These are phyloP conservation scores for Paecilomyces sp. DNA, from an alignment of 2,329 filamentous ascomycete genomes.

Conservation along the genomic window DNA sequence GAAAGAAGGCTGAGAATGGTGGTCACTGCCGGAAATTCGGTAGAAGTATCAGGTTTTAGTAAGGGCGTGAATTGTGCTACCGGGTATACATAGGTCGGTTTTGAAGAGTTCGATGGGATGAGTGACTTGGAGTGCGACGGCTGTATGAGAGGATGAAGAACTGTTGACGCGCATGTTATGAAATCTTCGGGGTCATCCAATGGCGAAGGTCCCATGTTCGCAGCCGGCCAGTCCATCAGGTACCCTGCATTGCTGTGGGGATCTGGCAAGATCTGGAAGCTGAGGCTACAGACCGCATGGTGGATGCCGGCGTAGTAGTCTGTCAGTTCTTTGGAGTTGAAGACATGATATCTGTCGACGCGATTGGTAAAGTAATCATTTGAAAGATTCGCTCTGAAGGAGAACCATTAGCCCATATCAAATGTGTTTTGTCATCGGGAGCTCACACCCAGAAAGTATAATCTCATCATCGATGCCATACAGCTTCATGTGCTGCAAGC, in stretches of 20 bases:
- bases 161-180: constrained; percentile 58
- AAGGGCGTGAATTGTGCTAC: constrained; percentile 83
- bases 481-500: constrained; percentile 96
- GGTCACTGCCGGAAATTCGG: constrained; percentile 76
- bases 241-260: constrained; percentile 40
- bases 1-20: constrained; percentile 65
- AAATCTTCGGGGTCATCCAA: constrained; percentile 64
- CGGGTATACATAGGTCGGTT: constrained; percentile 74
- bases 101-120: constrained; percentile 24
- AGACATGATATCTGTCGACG: constrained; percentile 90
- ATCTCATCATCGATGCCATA: constrained; percentile 95
- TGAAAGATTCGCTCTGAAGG: constrained; percentile 69
- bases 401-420: constrained; percentile 4
- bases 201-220: constrained; percentile 69
- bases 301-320: constrained; percentile 79
- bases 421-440: neutral
- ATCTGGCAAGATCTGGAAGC: constrained; percentile 66
- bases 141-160: constrained; percentile 61
- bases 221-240: constrained; percentile 62
- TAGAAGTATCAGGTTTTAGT: constrained; percentile 70
- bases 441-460: constrained; percentile 72
- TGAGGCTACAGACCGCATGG: constrained; percentile 67
- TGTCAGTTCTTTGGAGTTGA: constrained; percentile 69
- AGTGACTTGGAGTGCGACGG: constrained; percentile 32
- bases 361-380: constrained; percentile 94